Percentiles rank a stretch among this genome's conserved stretches.
phyloP scores from a whole-genome alignment of 2,329 filamentous ascomycete genomes.

The Nigrospora oryzae region DNA sequence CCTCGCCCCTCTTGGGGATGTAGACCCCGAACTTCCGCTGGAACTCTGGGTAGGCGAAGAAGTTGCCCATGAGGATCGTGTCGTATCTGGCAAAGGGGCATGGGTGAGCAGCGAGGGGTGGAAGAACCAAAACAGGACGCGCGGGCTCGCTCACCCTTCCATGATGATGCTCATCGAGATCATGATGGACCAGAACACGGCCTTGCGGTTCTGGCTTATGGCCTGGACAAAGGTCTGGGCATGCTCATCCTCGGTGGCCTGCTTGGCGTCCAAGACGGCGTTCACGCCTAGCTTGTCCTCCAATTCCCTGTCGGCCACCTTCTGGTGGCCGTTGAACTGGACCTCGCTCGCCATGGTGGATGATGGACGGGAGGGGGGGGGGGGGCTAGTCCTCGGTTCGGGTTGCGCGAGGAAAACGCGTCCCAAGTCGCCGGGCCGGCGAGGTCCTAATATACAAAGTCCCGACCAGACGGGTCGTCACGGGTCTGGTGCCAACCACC shows the following conservation, averaged over 20 bases:
- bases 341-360: slow-evolving; percentile 11
- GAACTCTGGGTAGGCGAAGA: slow-evolving; percentile 21
- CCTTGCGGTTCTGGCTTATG: slow-evolving; percentile 17
- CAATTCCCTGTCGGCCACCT: slow-evolving; percentile 17
- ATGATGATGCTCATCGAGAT: slow-evolving; percentile 23
- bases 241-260: slow-evolving; percentile 21
- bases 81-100: slow-evolving; percentile 13
- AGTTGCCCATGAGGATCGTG: slow-evolving; percentile 19
- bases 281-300: slow-evolving; percentile 19
- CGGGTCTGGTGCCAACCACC: no score
- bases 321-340: slow-evolving; percentile 13
- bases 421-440: background rate
- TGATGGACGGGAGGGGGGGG: no score
- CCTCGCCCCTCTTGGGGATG: slow-evolving; percentile 5
- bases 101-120: background rate
- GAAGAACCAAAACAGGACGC: background rate
- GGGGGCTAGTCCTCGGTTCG: no score
- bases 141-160: slow-evolving; percentile 16
- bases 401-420: background rate
- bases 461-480: background rate
- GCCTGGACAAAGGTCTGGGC: slow-evolving; percentile 17
- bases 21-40: slow-evolving; percentile 20
- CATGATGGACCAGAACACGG: slow-evolving; percentile 19
- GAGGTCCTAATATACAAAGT: background rate
- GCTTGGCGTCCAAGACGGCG: slow-evolving; percentile 17